phyloP scores from a whole-genome alignment of 129 eudicot species.

The Silybum marianum region DNA sequence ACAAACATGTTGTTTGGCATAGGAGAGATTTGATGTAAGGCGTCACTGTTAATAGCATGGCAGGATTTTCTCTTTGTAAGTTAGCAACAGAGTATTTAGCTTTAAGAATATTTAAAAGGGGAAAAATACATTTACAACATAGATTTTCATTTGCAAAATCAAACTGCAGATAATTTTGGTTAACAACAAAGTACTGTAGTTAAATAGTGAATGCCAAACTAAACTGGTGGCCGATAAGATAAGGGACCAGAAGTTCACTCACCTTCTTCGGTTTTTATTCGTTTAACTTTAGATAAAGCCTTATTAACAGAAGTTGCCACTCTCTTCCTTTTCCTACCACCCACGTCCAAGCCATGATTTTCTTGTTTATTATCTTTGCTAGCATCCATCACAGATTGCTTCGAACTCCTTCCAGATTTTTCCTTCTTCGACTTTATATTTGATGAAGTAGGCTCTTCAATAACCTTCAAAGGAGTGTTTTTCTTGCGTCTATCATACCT shows the following conservation, averaged over 20 bases:
- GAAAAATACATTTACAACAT: background rate
- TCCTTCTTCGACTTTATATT: conserved; percentile 41
- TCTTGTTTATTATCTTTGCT: conserved; percentile 21
- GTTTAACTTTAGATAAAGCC: conserved; percentile 33
- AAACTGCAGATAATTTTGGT: background rate
- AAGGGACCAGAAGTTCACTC: conserved; percentile 14
- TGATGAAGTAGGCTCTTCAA: conserved; percentile 27
- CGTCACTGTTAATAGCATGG: background rate
- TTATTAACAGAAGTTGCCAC: conserved; percentile 35
- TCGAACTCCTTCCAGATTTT: conserved; percentile 31
- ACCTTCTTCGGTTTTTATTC: conserved; percentile 42
- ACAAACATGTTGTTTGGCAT: background rate
- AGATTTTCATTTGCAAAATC: background rate
- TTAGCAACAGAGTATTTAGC: background rate
- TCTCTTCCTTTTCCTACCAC: conserved; percentile 58
- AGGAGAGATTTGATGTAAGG: background rate
- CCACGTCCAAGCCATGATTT: conserved; percentile 26
- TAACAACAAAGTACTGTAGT: background rate
- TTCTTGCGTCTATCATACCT: conserved; percentile 58
- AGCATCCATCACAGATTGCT: conserved; percentile 42
- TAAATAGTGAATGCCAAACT: background rate
- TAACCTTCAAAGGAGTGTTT: conserved; percentile 26
- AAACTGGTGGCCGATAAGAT: background rate
- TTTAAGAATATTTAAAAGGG: background rate
- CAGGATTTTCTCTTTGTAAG: background rate